Conservation (phyloP, 208 protist species). For the Wallacemonas sp. region DNA sequence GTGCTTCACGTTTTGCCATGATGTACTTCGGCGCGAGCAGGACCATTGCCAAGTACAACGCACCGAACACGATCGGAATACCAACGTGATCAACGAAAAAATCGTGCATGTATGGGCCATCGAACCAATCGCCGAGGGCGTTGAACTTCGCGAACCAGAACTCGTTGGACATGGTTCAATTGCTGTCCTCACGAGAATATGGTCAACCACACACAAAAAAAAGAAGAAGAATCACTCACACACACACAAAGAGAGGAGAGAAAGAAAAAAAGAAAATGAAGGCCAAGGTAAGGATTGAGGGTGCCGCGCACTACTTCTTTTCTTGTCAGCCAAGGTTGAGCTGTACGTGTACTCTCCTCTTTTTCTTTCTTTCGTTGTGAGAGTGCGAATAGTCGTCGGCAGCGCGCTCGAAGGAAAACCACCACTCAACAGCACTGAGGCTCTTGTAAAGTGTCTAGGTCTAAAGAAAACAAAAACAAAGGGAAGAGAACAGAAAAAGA, state of each 20-base stretch:
- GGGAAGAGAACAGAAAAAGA: too few species aligned
- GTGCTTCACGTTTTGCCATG: slow-evolving; percentile 42
- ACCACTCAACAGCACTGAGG: too few species aligned
- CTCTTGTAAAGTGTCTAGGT: too few species aligned
- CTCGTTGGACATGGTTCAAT: background rate
- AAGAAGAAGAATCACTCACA: too few species aligned
- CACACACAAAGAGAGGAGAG: too few species aligned
- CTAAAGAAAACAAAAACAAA: too few species aligned
- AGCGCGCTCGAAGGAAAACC: too few species aligned
- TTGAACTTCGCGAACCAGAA: background rate
- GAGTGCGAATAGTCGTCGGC: too few species aligned
- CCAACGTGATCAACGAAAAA: slow-evolving; percentile 25
- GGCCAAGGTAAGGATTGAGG: background rate
- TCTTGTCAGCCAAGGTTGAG: too few species aligned
- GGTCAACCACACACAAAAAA: background rate
- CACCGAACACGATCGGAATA: slow-evolving; percentile 31
- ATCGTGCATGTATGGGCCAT: background rate
- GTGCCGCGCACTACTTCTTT: background rate
- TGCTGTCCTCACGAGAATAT: background rate
- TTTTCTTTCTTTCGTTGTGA: slow-evolving; percentile 7
- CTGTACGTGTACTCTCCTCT: too few species aligned
- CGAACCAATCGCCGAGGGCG: slow-evolving; percentile 5
- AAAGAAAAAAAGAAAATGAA: too few species aligned
- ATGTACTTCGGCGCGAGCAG: slow-evolving; percentile 27
- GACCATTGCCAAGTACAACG: slow-evolving; percentile 44